Evolutionary conservation across 495 filamentous ascomycete genomes (phyloP), one percentile per base, ranked within the genome.

Genomic region (Saxispiralis lemnorum): DNA sequence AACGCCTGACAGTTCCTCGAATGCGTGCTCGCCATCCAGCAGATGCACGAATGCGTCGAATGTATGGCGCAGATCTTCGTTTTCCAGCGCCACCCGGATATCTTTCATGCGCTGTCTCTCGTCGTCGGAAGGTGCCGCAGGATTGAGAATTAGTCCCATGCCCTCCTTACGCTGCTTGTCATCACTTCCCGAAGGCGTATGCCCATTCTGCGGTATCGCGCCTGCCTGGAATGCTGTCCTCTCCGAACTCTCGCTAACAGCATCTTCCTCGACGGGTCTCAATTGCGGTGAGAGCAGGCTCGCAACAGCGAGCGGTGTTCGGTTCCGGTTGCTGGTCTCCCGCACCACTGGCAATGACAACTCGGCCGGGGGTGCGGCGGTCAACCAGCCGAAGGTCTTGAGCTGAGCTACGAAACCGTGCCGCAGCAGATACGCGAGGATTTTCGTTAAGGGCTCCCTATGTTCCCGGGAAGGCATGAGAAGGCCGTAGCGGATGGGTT

Each of bases 351-450:
- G 10, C 7, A 16, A 5, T 4, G 18, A 15, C 6, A 6, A 16
- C 37, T 6, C 19, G 6, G n/a, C 17, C 34, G 16, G 30, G 15
- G 14, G 30, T 31, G 31, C 17, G 18, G 20, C 9, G 20, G 39
- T 16, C 44, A 96, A 73, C 66, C 87, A 86, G 2, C 79, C 83
- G 54, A 88, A 96, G 12, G 81, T 82, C 43, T 87, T 76, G 1
- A 97, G 68, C 58, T 93, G 85, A 1, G 79, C 89, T 0, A 93
- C 88, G 79, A 88, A 93, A 19, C 85, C 84, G 43, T 82, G 80
- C 40, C 85, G 78, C 56, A 96, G 71, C 15, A 96, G 66, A 84
- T 87, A 97, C 11, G 82, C 85, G 6, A 97, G 65, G 55, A 96
- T 93, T 12, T 81, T 68, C 51, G 95, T 76, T 60, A 93, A 97